Conservation (phyloP, 805 yeast genomes). For the Saturnispora quitensis region DNA sequence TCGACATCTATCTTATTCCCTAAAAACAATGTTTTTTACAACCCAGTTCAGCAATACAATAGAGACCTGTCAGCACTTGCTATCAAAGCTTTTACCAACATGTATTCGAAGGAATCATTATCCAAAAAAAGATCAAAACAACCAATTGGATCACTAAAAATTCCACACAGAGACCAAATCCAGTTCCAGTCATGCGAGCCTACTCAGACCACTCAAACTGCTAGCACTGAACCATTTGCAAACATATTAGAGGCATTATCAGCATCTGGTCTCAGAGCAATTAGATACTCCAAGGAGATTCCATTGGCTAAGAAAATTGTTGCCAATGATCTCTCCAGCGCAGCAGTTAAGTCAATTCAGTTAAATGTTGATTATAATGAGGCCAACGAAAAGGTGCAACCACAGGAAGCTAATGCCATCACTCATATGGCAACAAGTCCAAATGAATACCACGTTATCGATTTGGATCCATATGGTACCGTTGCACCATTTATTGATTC, state of each 20-base stretch:
- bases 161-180: conserved; percentile 13
- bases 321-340: conserved; percentile 83
- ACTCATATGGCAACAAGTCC: conserved; percentile 54
- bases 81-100: conserved; percentile 76
- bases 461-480: conserved; percentile 95
- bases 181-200: conserved; percentile 12
- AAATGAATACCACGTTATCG: conserved; percentile 71
- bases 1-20: conserved; percentile 76
- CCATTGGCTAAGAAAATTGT: conserved; percentile 64
- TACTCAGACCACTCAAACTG: conserved; percentile 9
- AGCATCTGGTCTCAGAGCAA: conserved; percentile 92
- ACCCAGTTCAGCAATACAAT: conserved; percentile 94
- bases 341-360: conserved; percentile 75
- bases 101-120: conserved; percentile 35
- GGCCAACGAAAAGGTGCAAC: conserved; percentile 44
- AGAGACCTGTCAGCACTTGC: conserved; percentile 82
- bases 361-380: conserved; percentile 63
- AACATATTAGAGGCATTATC: conserved; percentile 81
- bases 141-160: conserved; percentile 13
- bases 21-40: conserved; percentile 83
- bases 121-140: conserved; percentile 23
- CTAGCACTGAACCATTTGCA: conserved; percentile 36
- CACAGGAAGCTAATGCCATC: conserved; percentile 88
- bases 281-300: conserved; percentile 86
- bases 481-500: conserved; percentile 94